Base-by-base conservation (phyloP, 202 grass and related monocot species). In the Bolboschoenoplectus hybrid region DNA sequence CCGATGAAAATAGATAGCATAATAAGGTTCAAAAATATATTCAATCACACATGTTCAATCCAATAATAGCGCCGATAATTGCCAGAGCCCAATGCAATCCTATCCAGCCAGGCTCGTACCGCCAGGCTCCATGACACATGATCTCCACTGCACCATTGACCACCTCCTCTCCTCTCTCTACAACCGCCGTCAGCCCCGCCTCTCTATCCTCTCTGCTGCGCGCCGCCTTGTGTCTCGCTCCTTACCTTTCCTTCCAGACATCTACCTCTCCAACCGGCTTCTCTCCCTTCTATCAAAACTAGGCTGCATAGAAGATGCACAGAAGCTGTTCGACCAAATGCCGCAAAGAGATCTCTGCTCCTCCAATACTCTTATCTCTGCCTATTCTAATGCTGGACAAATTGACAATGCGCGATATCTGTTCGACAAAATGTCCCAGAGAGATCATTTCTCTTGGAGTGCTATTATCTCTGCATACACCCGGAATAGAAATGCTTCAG, bases 381-480 rank as follows among this genome's bases (percentile, higher is more conserved):
- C 93, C 38, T 94, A 90, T 7, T 92, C 90, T 3, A 83, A 77
- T 63, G 85, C 77, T n/a, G 87, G 85, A 43, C 72, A 88, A 62
- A 86, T 98, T 80, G 43, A 47, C 2, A 62, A 81, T 47, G 96
- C 91, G 43, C 84, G 78, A 17, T 45, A 49, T 0, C 84, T 98
- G 77, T 98, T 98, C 84, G 90, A 94, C 34, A 47, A 52, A 88
- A 98, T 95, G 93, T 87, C 90, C 11, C 72, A 72, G 6, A 88
- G 86, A 87, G 96, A 98, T 52, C 89, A 95, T 73, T 92, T 98
- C 85, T 91, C 93, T 47, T 95, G 93, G 96, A 94, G 89, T 35
- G 82, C 90, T 60, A 84, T 98, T 77, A 73, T 94, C 66, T 92
- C 90, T 67, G 85, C 84, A 35, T 90, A 98, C 80, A 81, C 83